Conservation (phyloP, 805 yeast genomes). For the Yamadazyma nakazawae region DNA sequence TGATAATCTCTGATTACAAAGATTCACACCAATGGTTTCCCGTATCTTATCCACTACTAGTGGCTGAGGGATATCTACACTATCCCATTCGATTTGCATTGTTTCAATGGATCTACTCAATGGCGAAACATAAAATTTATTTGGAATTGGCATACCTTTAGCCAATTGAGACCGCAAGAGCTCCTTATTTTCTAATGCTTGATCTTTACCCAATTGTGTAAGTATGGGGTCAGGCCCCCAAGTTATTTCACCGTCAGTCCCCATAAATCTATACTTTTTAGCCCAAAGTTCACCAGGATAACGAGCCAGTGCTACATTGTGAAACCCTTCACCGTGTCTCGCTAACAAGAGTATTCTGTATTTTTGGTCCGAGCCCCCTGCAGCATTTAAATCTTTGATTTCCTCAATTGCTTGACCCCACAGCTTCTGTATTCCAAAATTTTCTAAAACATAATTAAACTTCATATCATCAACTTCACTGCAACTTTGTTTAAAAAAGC, state of each 20-base stretch:
- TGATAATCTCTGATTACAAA: slow-evolving; percentile 56
- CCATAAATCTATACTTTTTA: slow-evolving; percentile 47
- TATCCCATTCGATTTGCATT: slow-evolving; percentile 49
- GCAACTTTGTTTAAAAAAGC: slow-evolving; percentile 48
- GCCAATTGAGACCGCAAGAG: slow-evolving; percentile 42
- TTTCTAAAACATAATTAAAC: slow-evolving; percentile 41
- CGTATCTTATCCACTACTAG: slow-evolving; percentile 45
- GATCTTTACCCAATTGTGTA: slow-evolving; percentile 52
- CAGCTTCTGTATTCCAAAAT: slow-evolving; percentile 41
- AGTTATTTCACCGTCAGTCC: slow-evolving; percentile 52
- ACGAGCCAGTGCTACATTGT: slow-evolving; percentile 51
- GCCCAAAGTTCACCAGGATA: slow-evolving; percentile 59
- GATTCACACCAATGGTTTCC: slow-evolving; percentile 59
- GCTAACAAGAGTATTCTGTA: slow-evolving; percentile 54
- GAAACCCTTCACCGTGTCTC: slow-evolving; percentile 71
- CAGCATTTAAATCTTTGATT: slow-evolving; percentile 31
- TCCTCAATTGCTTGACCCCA: slow-evolving; percentile 38
- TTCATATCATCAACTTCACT: slow-evolving; percentile 41
- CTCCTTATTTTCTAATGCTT: slow-evolving; percentile 48
- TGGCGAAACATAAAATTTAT: slow-evolving; percentile 57
- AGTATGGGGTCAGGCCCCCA: slow-evolving; percentile 65
- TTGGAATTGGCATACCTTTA: slow-evolving; percentile 55
- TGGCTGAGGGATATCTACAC: slow-evolving; percentile 29
- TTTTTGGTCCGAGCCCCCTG: neutral
- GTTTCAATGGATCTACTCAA: slow-evolving; percentile 61